Evolutionary conservation across 202 grass and related monocot genomes (phyloP), one percentile per base, ranked within the genome.

Genomic region (Hordeum pubiflorum): DNA sequence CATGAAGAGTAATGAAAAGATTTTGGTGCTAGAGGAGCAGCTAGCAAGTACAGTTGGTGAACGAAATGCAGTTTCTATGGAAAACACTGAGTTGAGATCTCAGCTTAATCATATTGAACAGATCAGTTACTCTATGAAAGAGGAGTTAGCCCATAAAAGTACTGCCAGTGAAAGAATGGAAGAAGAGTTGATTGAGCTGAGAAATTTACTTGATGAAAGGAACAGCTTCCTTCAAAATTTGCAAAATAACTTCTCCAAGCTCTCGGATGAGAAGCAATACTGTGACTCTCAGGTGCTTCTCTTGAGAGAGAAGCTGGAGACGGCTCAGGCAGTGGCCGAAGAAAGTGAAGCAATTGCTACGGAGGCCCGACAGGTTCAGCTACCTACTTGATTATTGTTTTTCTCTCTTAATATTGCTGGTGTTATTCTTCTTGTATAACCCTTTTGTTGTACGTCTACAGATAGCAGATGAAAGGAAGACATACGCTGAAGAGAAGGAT

Each of bases 311-410:
- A 89, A 91, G 52, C 66, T 98, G 68, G 86, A 89, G 40, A 98
- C 95, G 92, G 84, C 80, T 71, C 85, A 93, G 69, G 88, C 92
- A 75, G 58, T 88, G 85, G 88, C 90, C 37, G 90, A 93, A 87
- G 95, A 98, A 91, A 93, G 83, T 76, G 92, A 98, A 87, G 95
- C 92, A 80, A 60, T 95, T 63, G 95, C 92, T 82, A 91, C 59
- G 13, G 95, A 98, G 85, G 89, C 88, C 75, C 88, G 50, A 31
- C 92, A 98, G 92, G 92, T 97, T 76, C 72, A 83, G 57, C 50
- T 79, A 72, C 44, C 33, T 86, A 74, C 55, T 85, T 73, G 31
- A 32, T 32, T 32, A 32, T 32, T 32, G 31, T 32, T 32, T 32
- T 32, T 32, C 31, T 32, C 31, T 32, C 31, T 32, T 32, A 32